A percentile compares a stretch with the other conserved stretches of the same genome.
These are phyloP conservation scores for Xerocomus nothofagi DNA, from an alignment of 1,284 basidiomycete genomes.

Conservation along the genomic window DNA sequence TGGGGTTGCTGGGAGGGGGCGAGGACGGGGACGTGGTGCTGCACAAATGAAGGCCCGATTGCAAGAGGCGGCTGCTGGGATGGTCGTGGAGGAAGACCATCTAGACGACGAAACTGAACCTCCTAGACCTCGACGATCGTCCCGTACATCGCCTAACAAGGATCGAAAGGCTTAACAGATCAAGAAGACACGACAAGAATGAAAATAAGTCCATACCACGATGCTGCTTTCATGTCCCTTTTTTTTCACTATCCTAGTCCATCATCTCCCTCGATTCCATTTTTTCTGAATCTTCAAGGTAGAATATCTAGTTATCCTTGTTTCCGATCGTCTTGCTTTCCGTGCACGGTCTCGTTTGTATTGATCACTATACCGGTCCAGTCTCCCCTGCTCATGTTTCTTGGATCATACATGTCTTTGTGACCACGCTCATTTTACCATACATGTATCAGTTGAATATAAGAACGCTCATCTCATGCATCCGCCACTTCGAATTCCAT, in stretches of 20 bases:
- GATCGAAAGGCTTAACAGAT: constrained; percentile 13
- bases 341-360: constrained; percentile 14
- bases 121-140: constrained; percentile 26
- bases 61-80: constrained; percentile 28
- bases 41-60: constrained; percentile 19
- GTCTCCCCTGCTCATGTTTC: constrained; percentile 7
- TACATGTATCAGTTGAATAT: constrained; percentile 25
- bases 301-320: constrained; percentile 15
- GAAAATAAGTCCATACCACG: not conserved
- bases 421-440: constrained; percentile 18
- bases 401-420: constrained; percentile 8
- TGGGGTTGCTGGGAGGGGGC: constrained; percentile 19
- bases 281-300: constrained; percentile 6
- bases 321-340: not conserved
- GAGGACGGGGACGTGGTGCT: constrained; percentile 20
- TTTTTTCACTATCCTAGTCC: constrained; percentile 1
- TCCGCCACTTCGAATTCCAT: not conserved
- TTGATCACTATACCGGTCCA: constrained; percentile 10
- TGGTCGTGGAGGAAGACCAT: constrained; percentile 35
- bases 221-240: constrained; percentile 1
- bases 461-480: not conserved
- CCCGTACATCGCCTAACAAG: constrained; percentile 27
- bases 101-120: constrained; percentile 24
- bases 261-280: constrained; percentile 5
- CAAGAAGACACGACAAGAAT: not conserved